Evolutionary conservation across 108 stramenopile genomes (phyloP).

Genomic region (Schizochytrium sp.): DNA sequence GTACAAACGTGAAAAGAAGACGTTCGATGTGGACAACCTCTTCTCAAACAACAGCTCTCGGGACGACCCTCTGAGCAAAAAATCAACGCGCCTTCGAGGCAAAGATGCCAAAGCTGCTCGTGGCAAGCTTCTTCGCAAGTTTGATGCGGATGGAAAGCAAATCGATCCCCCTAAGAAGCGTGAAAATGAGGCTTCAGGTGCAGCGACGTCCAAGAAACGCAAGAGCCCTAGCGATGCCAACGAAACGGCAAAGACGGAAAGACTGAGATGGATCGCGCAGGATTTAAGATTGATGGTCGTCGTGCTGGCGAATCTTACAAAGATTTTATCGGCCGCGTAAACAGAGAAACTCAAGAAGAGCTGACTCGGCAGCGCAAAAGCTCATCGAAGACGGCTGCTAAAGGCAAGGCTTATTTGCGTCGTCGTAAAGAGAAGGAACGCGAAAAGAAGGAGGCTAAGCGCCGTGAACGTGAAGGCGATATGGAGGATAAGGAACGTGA

Average conservation of each 20-base stretch:
- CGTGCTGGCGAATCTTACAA: not conserved
- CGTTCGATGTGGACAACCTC: slow-evolving; percentile 49
- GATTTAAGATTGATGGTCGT: slow-evolving; percentile 20
- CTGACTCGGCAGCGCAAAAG: slow-evolving; percentile 21
- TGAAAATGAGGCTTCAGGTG: not conserved
- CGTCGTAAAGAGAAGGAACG: not conserved
- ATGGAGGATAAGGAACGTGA: slow-evolving; percentile 29
- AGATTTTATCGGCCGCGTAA: slow-evolving; percentile 19
- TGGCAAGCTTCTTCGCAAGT: slow-evolving; percentile 32
- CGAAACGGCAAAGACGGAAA: not conserved
- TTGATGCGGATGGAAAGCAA: slow-evolving; percentile 3
- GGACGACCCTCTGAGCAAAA: not conserved
- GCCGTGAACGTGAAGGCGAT: slow-evolving; percentile 7
- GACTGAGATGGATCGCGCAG: not conserved
- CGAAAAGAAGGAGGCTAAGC: not conserved
- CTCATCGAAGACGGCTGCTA: not conserved
- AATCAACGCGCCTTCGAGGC: not conserved
- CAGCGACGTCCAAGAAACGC: not conserved
- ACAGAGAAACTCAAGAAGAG: not conserved
- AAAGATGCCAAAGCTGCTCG: slow-evolving; percentile 37
- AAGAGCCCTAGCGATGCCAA: not conserved
- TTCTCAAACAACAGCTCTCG: not conserved
- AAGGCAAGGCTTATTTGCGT: slow-evolving; percentile 34
- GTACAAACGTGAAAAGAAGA: slow-evolving; percentile 27
- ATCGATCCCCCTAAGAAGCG: not conserved